phyloP scores from a whole-genome alignment of 441 rosid species.

The Croton laevigatus region DNA sequence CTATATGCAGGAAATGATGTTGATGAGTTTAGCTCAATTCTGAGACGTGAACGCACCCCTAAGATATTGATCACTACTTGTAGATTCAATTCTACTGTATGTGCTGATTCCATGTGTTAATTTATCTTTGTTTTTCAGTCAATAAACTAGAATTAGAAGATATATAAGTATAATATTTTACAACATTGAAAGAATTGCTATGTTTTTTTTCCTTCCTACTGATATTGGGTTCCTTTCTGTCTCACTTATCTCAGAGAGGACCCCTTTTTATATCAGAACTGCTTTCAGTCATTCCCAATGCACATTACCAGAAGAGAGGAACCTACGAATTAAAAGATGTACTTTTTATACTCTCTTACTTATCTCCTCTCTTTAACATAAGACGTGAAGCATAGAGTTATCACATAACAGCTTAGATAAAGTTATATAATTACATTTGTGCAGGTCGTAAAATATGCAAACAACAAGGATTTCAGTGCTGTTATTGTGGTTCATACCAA shows the following conservation, averaged over 20 bases:
- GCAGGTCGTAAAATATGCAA: conserved; percentile 84
- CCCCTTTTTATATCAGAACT: conserved; percentile 77
- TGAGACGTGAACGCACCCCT: conserved; percentile 51
- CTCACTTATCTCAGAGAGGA: conserved; percentile 57
- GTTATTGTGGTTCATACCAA: conserved; percentile 75
- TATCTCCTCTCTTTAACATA: neutral
- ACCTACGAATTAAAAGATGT: conserved; percentile 92
- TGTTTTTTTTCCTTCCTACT: neutral
- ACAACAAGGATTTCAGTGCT: conserved; percentile 69
- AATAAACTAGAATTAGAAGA: neutral
- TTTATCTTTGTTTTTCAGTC: neutral
- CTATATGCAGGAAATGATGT: conserved; percentile 79
- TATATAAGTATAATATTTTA: too few relatives aligned
- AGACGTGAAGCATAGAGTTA: neutral
- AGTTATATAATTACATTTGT: conserved; percentile 16
- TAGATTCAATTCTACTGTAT: conserved; percentile 84
- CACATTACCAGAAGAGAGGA: conserved; percentile 74
- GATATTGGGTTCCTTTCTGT: neutral
- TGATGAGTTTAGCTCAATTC: conserved; percentile 70
- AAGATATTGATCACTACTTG: conserved; percentile 87
- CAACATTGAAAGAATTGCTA: neutral
- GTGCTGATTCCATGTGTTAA: conserved; percentile 24
- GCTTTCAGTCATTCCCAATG: conserved; percentile 76
- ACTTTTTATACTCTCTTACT: neutral
- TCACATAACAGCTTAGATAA: neutral